A percentile compares a stretch with the other conserved stretches of the same genome.
Evolutionary conservation across 2,329 filamentous ascomycete species (phyloP).

Genomic region (Xylaria sp.): DNA sequence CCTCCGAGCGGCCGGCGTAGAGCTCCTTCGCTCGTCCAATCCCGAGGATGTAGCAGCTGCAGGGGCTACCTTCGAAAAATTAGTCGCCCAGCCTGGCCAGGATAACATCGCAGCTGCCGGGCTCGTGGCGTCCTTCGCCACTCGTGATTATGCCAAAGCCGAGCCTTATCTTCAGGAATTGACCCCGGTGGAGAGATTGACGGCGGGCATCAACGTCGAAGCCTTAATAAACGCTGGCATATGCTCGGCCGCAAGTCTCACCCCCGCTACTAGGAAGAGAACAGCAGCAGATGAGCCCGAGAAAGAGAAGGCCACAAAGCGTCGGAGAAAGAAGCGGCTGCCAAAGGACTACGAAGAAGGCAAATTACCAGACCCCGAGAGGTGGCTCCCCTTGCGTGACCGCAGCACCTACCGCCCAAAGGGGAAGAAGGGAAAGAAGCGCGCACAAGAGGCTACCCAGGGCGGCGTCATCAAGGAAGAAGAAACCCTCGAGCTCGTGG

Average conservation of each 20-base stretch:
- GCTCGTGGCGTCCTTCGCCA: conserved; percentile 84
- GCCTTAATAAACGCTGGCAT: conserved; percentile 75
- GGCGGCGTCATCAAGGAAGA: conserved; percentile 84
- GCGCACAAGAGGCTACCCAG: conserved; percentile 81
- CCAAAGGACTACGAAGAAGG: conserved; percentile 80
- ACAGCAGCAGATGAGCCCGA: conserved; percentile 53
- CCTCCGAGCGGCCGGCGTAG: conserved; percentile 82
- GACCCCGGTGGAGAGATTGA: conserved; percentile 70
- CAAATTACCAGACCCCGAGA: conserved; percentile 87
- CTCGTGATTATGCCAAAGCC: conserved; percentile 66
- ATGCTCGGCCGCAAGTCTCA: conserved; percentile 57
- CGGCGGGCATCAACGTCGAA: conserved; percentile 68
- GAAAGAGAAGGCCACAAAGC: conserved; percentile 60
- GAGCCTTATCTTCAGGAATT: conserved; percentile 66
- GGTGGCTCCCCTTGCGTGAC: conserved; percentile 92
- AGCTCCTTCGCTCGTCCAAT: conserved; percentile 80
- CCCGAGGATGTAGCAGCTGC: conserved; percentile 75
- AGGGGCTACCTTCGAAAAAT: conserved; percentile 79
- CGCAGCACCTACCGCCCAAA: conserved; percentile 89
- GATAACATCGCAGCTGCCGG: conserved; percentile 82
- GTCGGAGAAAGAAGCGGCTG: conserved; percentile 65
- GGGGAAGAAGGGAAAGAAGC: conserved; percentile 91
- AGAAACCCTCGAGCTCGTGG: conserved; percentile 71
- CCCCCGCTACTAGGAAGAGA: conserved; percentile 62
- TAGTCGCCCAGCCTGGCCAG: conserved; percentile 72